A percentile compares a stretch with the other conserved stretches of the same genome.
phyloP scores from a whole-genome alignment of 208 protist species.

The Leishmania martiniquensis region DNA sequence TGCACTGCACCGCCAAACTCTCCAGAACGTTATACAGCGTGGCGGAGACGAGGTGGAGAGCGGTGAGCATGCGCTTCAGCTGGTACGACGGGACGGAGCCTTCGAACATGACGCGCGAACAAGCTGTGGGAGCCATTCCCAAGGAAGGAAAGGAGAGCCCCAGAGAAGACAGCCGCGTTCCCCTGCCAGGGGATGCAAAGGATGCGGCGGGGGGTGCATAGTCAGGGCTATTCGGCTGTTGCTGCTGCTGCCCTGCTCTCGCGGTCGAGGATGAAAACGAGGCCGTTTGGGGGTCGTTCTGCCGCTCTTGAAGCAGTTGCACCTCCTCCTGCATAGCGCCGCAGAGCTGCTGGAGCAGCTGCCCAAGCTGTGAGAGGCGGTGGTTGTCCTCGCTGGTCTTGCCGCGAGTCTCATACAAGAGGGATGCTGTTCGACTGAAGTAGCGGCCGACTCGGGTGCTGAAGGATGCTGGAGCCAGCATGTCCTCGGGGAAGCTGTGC shows the following conservation, averaged over 20 bases:
- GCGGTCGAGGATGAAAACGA: conserved; percentile 3
- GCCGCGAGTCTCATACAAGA: conserved; percentile 45
- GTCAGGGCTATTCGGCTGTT: neutral
- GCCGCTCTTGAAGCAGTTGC: conserved; percentile 36
- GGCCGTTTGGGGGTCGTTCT: conserved; percentile 6
- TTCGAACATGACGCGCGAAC: conserved; percentile 55
- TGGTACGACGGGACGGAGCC: conserved; percentile 64
- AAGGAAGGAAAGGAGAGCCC: neutral
- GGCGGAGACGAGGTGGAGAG: conserved; percentile 80
- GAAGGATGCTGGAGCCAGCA: conserved; percentile 64
- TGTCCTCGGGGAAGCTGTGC: conserved; percentile 65
- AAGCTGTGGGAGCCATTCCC: neutral
- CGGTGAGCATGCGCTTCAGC: conserved; percentile 64
- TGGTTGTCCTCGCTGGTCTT: conserved; percentile 54
- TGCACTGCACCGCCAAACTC: conserved; percentile 74
- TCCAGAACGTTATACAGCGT: conserved; percentile 82
- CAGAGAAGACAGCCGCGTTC: neutral
- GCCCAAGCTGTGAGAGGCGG: conserved; percentile 39
- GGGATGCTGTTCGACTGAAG: conserved; percentile 45
- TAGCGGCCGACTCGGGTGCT: conserved; percentile 67
- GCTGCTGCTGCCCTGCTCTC: neutral
- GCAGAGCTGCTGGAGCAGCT: conserved; percentile 67
- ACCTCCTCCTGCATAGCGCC: conserved; percentile 76
- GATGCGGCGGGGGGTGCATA: neutral
- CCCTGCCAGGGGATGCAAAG: neutral